Conservation (phyloP, 805 yeast species). For the Pichia californica region DNA sequence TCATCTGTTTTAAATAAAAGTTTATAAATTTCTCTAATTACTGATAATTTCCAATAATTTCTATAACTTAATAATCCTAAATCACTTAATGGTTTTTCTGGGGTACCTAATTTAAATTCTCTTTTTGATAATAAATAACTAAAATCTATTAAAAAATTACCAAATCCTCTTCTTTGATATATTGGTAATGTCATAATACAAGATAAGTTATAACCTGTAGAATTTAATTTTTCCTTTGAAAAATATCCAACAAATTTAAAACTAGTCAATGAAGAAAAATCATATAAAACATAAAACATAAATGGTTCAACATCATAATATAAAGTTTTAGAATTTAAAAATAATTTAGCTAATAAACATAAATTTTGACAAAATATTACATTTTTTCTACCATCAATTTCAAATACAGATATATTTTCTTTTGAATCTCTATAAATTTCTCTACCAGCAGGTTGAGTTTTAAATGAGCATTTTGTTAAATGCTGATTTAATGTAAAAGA, state of each 20-base stretch:
- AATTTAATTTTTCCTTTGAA: constrained; percentile 76
- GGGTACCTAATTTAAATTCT: constrained; percentile 82
- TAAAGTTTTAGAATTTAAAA: constrained; percentile 83
- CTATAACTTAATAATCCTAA: constrained; percentile 81
- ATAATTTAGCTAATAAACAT: constrained; percentile 83
- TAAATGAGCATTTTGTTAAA: constrained; percentile 59
- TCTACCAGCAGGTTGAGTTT: constrained; percentile 78
- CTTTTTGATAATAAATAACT: constrained; percentile 71
- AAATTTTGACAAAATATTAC: constrained; percentile 81
- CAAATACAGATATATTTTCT: constrained; percentile 69
- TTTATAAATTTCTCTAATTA: constrained; percentile 43
- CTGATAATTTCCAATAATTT: constrained; percentile 73
- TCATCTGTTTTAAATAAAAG: constrained; percentile 10
- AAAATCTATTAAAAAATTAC: constrained; percentile 81
- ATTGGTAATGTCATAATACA: constrained; percentile 89
- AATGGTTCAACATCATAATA: constrained; percentile 96
- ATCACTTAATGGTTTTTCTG: constrained; percentile 90
- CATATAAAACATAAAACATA: constrained; percentile 79
- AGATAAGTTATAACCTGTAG: constrained; percentile 75
- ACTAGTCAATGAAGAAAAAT: constrained; percentile 39
- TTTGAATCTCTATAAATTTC: constrained; percentile 72
- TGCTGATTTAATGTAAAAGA: constrained; percentile 67
- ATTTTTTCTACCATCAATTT: constrained; percentile 85
- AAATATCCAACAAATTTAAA: constrained; percentile 92
- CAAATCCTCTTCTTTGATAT: constrained; percentile 84